These are phyloP conservation scores for Tetragonia tetragonoides DNA, from an alignment of 148 eudicot genomes.

Conservation along the genomic window DNA sequence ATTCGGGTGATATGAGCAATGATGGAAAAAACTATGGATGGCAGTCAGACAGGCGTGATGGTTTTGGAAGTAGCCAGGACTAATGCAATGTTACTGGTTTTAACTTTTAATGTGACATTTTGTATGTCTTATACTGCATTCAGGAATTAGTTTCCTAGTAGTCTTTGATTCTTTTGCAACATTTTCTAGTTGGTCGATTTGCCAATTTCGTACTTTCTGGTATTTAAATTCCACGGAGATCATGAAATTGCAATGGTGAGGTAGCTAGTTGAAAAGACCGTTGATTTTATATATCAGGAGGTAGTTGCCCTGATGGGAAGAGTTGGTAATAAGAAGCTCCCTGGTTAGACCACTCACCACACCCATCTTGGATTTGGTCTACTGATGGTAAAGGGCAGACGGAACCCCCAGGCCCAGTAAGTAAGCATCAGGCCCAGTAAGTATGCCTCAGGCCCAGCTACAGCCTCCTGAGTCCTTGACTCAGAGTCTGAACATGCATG, in stretches of 20 bases:
- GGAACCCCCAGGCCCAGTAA: too few relatives aligned
- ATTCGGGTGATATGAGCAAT: constrained; percentile 38
- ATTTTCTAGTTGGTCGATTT: not conserved
- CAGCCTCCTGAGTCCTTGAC: too few relatives aligned
- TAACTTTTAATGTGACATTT: not conserved
- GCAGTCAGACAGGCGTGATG: constrained; percentile 55
- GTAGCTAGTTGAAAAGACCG: not conserved
- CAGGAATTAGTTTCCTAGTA: not conserved
- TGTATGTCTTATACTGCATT: not conserved
- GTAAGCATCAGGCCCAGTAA: too few relatives aligned
- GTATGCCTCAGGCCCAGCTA: too few relatives aligned
- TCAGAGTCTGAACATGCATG: too few relatives aligned
- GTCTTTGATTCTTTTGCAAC: not conserved
- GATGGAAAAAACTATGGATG: constrained; percentile 56
- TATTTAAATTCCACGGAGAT: not conserved
- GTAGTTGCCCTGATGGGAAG: too few relatives aligned
- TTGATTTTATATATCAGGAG: too few relatives aligned
- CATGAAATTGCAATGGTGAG: not conserved
- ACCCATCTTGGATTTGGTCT: too few relatives aligned
- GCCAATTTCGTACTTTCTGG: not conserved
- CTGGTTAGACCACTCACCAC: too few relatives aligned
- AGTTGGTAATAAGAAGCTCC: too few relatives aligned
- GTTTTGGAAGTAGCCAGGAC: constrained; percentile 50
- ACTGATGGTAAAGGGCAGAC: too few relatives aligned
- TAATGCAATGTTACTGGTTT: constrained; percentile 2